phyloP scores from a whole-genome alignment of 441 rosid genomes.

The Pelargonium australe region DNA sequence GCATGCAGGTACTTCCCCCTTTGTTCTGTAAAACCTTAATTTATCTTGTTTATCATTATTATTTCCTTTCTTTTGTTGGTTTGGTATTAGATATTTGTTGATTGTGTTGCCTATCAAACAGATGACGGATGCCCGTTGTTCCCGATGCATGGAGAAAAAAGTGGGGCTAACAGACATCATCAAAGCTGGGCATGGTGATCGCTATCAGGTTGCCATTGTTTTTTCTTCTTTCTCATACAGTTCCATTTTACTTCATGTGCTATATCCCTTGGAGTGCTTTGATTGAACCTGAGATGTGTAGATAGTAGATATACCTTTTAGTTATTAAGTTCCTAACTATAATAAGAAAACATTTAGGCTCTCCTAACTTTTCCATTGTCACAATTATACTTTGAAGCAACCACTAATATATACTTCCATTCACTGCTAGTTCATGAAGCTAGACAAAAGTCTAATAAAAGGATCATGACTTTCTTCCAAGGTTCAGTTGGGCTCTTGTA shows the following conservation, averaged over 20 bases:
- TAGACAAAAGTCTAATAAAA: neutral
- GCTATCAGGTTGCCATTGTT: slow-evolving; percentile 60
- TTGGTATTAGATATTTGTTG: slow-evolving; percentile 10
- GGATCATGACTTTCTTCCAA: neutral
- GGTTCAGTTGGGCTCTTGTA: neutral
- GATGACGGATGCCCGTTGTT: slow-evolving; percentile 88
- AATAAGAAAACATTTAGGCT: neutral
- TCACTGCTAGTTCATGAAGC: slow-evolving; percentile 1
- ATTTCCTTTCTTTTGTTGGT: neutral
- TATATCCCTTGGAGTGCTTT: neutral
- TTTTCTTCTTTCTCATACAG: neutral
- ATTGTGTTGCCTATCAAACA: slow-evolving; percentile 31
- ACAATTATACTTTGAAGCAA: neutral
- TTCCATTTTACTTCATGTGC: neutral
- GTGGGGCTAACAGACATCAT: slow-evolving; percentile 86
- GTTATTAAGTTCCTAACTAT: neutral
- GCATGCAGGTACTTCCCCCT: slow-evolving; percentile 55
- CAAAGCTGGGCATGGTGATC: slow-evolving; percentile 91
- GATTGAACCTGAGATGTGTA: neutral
- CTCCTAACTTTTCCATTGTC: neutral
- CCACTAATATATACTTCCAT: neutral
- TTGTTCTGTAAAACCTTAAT: neutral
- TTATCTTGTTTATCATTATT: neutral
- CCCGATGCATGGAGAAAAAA: slow-evolving; percentile 61
- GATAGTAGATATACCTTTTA: neutral